Evolutionary conservation across 177 flowering plant species (phyloP).

Genomic region (Vitis hybrid): DNA sequence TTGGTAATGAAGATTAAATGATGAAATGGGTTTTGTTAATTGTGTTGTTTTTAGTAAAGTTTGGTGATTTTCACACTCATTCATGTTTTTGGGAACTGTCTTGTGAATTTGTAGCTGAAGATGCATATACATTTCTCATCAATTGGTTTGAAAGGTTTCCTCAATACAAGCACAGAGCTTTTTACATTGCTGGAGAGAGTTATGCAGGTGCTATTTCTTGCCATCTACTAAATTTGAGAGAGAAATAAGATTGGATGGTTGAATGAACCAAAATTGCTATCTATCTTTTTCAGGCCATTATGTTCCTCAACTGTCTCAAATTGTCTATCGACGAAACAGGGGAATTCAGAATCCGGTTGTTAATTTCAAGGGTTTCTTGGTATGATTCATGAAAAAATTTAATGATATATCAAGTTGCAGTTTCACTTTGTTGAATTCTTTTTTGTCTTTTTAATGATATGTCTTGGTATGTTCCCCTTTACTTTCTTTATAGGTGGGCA

Average conservation of each 20-base stretch:
- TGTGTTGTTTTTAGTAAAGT: background rate
- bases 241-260: background rate
- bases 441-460: background rate
- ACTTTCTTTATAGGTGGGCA: slow-evolving; percentile 67
- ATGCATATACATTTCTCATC: slow-evolving; percentile 80
- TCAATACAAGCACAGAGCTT: slow-evolving; percentile 85
- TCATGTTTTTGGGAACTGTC: slow-evolving; percentile 23
- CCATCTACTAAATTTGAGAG: background rate
- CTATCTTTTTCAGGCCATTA: slow-evolving; percentile 75
- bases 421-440: background rate
- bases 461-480: background rate
- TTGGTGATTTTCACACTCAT: slow-evolving; percentile 11
- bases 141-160: slow-evolving; percentile 96
- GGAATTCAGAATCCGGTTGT: slow-evolving; percentile 64
- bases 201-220: slow-evolving; percentile 64
- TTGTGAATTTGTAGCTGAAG: slow-evolving; percentile 69
- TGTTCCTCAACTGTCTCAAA: slow-evolving; percentile 88
- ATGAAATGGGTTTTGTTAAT: background rate
- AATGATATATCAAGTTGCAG: background rate
- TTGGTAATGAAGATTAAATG: background rate
- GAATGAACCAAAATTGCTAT: background rate
- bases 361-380: slow-evolving; percentile 93
- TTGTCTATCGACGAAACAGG: slow-evolving; percentile 63
- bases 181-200: slow-evolving; percentile 97
- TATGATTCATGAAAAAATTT: slow-evolving; percentile 21